These are phyloP conservation scores for Tephrocybe sp. DNA, from an alignment of 768 basidiomycete species.

Conservation along the genomic window DNA sequence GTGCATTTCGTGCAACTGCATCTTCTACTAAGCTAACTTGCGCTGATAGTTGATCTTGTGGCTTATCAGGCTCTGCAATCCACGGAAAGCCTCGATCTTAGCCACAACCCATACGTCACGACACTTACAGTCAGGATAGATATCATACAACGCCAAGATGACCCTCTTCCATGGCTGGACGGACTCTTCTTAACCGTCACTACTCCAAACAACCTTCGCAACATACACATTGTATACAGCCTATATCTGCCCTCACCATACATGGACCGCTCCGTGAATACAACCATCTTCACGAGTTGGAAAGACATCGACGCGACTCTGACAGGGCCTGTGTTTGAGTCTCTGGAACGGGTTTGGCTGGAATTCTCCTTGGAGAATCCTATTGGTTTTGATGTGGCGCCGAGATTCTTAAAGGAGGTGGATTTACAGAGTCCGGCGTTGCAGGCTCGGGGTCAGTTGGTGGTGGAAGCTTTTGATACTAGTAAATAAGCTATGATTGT, in stretches of 20 bases:
- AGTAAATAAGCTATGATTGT: slow-evolving; percentile 20
- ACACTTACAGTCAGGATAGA: slow-evolving; percentile 25
- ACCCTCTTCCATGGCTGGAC: slow-evolving; percentile 28
- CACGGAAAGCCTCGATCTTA: slow-evolving; percentile 22
- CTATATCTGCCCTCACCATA: slow-evolving; percentile 29
- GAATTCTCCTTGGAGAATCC: slow-evolving; percentile 31
- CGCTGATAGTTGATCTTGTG: slow-evolving; percentile 15
- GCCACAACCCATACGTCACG: slow-evolving; percentile 21
- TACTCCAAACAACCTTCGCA: slow-evolving; percentile 17
- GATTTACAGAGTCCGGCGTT: slow-evolving; percentile 26
- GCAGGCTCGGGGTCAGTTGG: slow-evolving; percentile 19
- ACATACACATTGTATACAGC: slow-evolving; percentile 23
- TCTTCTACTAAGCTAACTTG: background rate
- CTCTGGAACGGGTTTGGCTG: slow-evolving; percentile 23
- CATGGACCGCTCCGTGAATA: slow-evolving; percentile 27
- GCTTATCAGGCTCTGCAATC: slow-evolving; percentile 20
- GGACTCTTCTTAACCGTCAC: slow-evolving; percentile 22
- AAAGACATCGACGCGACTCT: slow-evolving; percentile 24
- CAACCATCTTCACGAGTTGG: slow-evolving; percentile 26
- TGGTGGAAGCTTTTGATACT: slow-evolving; percentile 27
- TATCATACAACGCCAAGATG: slow-evolving; percentile 26
- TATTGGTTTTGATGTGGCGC: slow-evolving; percentile 28
- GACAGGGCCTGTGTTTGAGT: slow-evolving; percentile 20
- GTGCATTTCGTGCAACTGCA: background rate
- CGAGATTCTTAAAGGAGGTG: slow-evolving; percentile 29